Evolutionary conservation across 2,329 filamentous ascomycete species (phyloP).

Genomic region (Ceratocystiopsis brevicomis): DNA sequence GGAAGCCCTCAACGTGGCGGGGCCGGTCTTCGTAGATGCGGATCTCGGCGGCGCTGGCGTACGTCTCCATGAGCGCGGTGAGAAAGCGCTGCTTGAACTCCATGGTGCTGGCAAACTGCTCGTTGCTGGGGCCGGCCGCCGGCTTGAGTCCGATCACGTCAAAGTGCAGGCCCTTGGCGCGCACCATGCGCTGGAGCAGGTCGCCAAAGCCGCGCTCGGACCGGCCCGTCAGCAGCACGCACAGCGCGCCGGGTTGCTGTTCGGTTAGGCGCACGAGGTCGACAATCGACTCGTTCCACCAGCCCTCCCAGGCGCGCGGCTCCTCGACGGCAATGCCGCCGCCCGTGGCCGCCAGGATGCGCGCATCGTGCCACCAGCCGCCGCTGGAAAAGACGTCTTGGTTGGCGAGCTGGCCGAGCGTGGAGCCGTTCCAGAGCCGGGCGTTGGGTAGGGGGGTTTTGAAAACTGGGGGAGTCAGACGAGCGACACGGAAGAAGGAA

Average conservation of each 20-base stretch:
- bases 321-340: slow-evolving; percentile 70
- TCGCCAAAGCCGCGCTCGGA: slow-evolving; percentile 59
- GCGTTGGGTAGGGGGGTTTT: slow-evolving; percentile 77
- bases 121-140: slow-evolving; percentile 56
- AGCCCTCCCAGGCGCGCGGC: slow-evolving; percentile 66
- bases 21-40: slow-evolving; percentile 51
- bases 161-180: slow-evolving; percentile 63
- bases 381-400: slow-evolving; percentile 64
- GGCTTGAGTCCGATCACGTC: slow-evolving; percentile 83
- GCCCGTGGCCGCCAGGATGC: slow-evolving; percentile 71
- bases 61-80: slow-evolving; percentile 65
- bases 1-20: slow-evolving; percentile 60
- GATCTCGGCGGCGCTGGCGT: slow-evolving; percentile 65
- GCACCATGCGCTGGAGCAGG: slow-evolving; percentile 63
- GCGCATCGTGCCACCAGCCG: slow-evolving; percentile 92
- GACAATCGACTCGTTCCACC: slow-evolving; percentile 89
- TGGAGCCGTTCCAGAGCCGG: slow-evolving; percentile 64
- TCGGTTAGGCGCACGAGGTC: slow-evolving; percentile 65
- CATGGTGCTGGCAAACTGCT: slow-evolving; percentile 70
- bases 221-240: slow-evolving; percentile 73
- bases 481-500: background rate
- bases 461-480: slow-evolving; percentile 43
- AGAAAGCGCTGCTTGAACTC: slow-evolving; percentile 81
- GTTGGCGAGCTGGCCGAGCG: slow-evolving; percentile 57
- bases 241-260: slow-evolving; percentile 67